Conservation (phyloP, 257 asterid genomes). For the Ilex asprella region DNA sequence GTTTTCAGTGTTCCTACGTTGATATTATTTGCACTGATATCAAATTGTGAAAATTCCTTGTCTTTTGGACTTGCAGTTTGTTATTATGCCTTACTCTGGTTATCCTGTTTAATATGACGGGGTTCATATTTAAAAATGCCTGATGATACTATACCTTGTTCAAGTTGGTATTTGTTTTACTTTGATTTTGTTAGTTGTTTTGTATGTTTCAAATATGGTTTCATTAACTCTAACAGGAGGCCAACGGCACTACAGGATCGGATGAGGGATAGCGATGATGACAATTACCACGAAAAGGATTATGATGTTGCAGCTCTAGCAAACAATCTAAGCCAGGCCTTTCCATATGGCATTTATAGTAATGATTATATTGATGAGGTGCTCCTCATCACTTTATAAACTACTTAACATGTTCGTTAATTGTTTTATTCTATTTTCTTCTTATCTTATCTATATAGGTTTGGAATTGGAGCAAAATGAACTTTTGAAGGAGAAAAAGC, state of each 20-base stretch:
- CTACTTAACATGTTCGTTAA: background rate
- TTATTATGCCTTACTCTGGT: no score
- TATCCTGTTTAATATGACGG: no score
- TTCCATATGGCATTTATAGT: conserved; percentile 77
- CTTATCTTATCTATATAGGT: background rate
- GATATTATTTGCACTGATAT: no score
- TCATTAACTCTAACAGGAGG: conserved; percentile 43
- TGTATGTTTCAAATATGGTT: no score
- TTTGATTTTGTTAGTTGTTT: background rate
- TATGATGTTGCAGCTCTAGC: conserved; percentile 96
- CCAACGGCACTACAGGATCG: conserved; percentile 84
- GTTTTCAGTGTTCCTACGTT: no score
- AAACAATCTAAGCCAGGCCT: conserved; percentile 86
- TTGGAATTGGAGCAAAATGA: no score
- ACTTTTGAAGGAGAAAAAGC: no score
- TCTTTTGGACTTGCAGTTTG: no score
- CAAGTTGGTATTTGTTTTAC: background rate
- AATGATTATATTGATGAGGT: conserved; percentile 78
- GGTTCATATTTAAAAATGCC: no score
- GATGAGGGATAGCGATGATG: conserved; percentile 85
- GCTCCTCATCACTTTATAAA: conserved; percentile 12
- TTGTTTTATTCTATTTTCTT: background rate
- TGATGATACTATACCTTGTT: background rate
- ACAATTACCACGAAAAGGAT: conserved; percentile 91
- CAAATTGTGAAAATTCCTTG: no score